These are phyloP conservation scores for Paecilomyces niveus DNA, from an alignment of 2,329 filamentous ascomycete species.

Conservation along the genomic window DNA sequence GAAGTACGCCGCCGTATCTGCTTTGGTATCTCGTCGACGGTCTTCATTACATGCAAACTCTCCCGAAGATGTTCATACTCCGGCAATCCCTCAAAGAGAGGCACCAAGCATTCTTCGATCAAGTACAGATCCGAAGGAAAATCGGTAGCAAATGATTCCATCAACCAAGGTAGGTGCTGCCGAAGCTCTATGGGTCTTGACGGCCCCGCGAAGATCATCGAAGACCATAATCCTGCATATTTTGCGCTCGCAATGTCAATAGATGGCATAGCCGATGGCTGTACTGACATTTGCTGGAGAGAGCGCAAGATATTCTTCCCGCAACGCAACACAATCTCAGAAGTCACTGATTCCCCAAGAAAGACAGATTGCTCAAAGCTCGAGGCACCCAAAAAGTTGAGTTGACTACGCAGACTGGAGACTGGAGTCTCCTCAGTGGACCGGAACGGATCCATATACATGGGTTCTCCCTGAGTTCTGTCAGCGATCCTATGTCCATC, in stretches of 20 bases:
- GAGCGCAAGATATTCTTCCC: conserved; percentile 75
- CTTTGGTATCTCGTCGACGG: conserved; percentile 50
- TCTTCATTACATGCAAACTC: conserved; percentile 49
- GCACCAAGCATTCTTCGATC: conserved; percentile 60
- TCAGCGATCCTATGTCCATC: conserved; percentile 39
- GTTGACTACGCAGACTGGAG: conserved; percentile 50
- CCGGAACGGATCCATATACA: conserved; percentile 81
- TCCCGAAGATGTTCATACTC: conserved; percentile 50
- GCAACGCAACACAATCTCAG: conserved; percentile 66
- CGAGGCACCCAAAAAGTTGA: conserved; percentile 48
- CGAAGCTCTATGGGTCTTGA: conserved; percentile 46
- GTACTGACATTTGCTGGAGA: conserved; percentile 46
- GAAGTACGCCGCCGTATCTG: conserved; percentile 31
- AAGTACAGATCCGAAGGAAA: conserved; percentile 67
- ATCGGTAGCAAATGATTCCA: conserved; percentile 56
- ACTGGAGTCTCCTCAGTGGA: conserved; percentile 60
- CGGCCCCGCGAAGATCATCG: conserved; percentile 46
- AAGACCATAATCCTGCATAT: conserved; percentile 69
- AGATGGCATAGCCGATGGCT: conserved; percentile 22
- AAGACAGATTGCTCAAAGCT: conserved; percentile 40
- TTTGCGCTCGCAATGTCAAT: conserved; percentile 55
- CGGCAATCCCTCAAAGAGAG: conserved; percentile 47
- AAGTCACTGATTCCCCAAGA: conserved; percentile 56
- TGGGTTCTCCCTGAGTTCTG: conserved; percentile 39
- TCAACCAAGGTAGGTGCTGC: conserved; percentile 57